phyloP scores from a whole-genome alignment of 257 asterid genomes.

The Lycium ferocissimum region DNA sequence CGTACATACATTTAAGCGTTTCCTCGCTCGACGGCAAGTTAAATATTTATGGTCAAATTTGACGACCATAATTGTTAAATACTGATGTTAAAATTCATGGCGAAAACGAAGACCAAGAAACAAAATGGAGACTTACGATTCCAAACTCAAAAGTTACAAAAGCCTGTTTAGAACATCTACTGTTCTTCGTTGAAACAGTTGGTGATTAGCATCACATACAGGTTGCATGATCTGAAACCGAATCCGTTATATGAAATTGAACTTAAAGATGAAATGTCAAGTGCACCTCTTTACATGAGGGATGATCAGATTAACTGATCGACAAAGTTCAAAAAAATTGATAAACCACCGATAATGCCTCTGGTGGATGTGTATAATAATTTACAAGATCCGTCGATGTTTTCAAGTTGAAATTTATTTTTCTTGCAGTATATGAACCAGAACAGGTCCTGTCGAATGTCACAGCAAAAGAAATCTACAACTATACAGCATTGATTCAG shows the following conservation, averaged over 20 bases:
- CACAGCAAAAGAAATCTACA: slow-evolving; percentile 16
- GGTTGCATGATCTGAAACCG: not conserved
- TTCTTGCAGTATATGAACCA: slow-evolving; percentile 17
- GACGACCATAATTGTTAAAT: not conserved
- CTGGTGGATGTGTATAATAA: not conserved
- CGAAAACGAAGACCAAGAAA: not conserved
- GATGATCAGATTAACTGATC: not conserved
- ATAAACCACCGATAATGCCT: not conserved
- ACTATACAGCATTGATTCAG: slow-evolving; percentile 13
- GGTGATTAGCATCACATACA: not conserved
- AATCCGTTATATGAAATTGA: not conserved
- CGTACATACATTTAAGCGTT: too few relatives aligned
- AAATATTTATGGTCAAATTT: not conserved
- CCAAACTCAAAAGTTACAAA: not conserved
- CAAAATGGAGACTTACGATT: not conserved
- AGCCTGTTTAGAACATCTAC: not conserved
- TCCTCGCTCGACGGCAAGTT: too few relatives aligned
- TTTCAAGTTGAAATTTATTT: not conserved
- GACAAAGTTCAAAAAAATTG: not conserved
- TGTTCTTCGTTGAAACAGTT: not conserved
- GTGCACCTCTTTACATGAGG: not conserved
- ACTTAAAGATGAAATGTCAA: not conserved
- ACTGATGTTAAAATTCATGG: not conserved
- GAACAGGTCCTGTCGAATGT: not conserved
- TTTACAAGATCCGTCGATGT: slow-evolving; percentile 9